A percentile compares a stretch with the other conserved stretches of the same genome.
Evolutionary conservation across 306 rosid species (phyloP).

Genomic region (Purshia tridentata): DNA sequence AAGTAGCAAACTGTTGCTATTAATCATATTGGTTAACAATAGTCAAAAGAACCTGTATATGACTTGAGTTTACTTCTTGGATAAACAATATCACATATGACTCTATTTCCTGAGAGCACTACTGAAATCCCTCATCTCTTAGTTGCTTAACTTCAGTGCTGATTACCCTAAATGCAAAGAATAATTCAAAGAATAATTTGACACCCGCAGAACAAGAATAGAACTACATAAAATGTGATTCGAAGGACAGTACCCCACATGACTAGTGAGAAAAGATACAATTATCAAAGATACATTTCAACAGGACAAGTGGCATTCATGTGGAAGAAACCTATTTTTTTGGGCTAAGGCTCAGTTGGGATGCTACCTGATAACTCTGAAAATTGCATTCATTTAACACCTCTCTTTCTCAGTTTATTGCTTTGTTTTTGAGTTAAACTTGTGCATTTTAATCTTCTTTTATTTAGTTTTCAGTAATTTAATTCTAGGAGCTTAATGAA

Average conservation of each 20-base stretch:
- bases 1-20: neutral
- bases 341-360: neutral
- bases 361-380: too few relatives aligned
- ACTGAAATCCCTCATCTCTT: neutral
- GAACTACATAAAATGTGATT: neutral
- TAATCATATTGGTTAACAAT: neutral
- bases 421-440: too few relatives aligned
- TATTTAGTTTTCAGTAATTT: too few relatives aligned
- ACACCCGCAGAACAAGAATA: neutral
- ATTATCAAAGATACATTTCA: neutral
- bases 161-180: neutral
- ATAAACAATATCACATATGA: neutral
- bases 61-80: neutral
- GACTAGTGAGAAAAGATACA: neutral
- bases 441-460: too few relatives aligned
- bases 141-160: neutral
- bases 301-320: neutral
- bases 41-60: too few relatives aligned
- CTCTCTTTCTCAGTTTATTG: too few relatives aligned
- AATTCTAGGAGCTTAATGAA: too few relatives aligned
- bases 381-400: too few relatives aligned
- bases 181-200: neutral
- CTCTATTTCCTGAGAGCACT: neutral
- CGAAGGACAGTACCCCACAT: slow-evolving; percentile 5
- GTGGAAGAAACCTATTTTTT: neutral